Base-by-base conservation (phyloP, 2,329 filamentous ascomycete genomes). In the Pseudogymnoascus pannorum region DNA sequence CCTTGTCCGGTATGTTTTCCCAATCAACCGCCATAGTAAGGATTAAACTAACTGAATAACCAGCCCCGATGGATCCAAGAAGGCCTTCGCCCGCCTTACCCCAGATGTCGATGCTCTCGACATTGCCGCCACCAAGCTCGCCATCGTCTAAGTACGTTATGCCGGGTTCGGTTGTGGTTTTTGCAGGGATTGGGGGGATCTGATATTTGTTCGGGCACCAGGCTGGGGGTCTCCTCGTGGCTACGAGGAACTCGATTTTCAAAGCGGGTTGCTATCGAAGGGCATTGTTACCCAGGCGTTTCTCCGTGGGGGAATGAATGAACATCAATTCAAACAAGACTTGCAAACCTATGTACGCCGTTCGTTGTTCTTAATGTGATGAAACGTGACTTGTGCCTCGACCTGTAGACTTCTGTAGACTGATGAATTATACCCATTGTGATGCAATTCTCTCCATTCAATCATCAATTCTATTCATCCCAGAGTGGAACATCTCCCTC, bases 101-200 rank as follows among this genome's bases (percentile, higher is more conserved):
- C 82, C 92, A 66, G 94, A 99, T 78, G 92, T 97, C 72, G 94
- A 99, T 79, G 94, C 94, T 75, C 89, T 99, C 72, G 94, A 99
- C 82, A 97, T 99, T 80, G 95, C 94, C 68, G 95, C 94, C 74
- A 97, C 94, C 80, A 99, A 97, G 89, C 88, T 99, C 72, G 88
- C 89, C 72, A 94, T 99, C 75, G 94, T 97, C 77, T 97, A 96
- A 88, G 72, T 70, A 71, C 68, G 70, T 74, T 72, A 72, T 70
- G 72, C 74, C 76, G 72, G 74, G 75, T 76, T 74, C 74, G 75
- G 75, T 62, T 66, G 64, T 63, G 73, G 74, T 75, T 71, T 74
- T 70, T 73, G 71, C 51, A 35, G 59, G 62, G 64, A 59, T 65
- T 59, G 54, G 63, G 59, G 62, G 66, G 66, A 63, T 61, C 63